Base-by-base conservation (phyloP, 2,329 filamentous ascomycete species). In the Microsporum audouinii region DNA sequence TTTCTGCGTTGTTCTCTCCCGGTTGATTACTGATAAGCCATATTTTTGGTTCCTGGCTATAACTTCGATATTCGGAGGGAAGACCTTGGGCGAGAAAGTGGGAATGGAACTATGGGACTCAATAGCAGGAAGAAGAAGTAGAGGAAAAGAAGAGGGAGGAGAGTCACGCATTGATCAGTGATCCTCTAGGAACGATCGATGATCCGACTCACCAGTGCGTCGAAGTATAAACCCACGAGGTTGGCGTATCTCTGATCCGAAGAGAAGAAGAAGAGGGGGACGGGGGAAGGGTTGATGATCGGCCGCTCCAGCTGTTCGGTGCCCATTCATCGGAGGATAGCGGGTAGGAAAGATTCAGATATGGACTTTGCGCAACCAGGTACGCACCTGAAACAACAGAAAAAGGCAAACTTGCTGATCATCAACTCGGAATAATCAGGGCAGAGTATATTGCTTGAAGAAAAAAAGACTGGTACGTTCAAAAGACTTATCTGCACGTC, bases 161-260 rank as follows among this genome's bases (percentile, higher is more conserved):
- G 51, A 55, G 33, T 7, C 51, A 55, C 36, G 51, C 51, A 33
- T 45, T 56, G 59, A 59, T 45, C 39, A 59, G 57, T 38, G 57
- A 55, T 63, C 63, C 63, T 64, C 65, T 62, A 65, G 61, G 55
- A 63, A 67, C 65, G 58, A 61, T 65, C 62, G 63, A 66, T 59
- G 61, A 66, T 65, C 66, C 63, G 64, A 69, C 66, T 69, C 68
- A 69, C 67, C 68, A 65, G 65, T 63, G 60, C 64, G 63, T 62
- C 60, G 39, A 58, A 55, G 39, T 43, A 3, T 17, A 33, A 38
- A 33, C 23, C 23, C 33, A 57, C 33, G 33, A 12, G n/a, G 7
- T 27, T 4, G 31, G 36, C 33, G n/a, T 14, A 36, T 57, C 33
- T 57, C 45, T 33, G 45, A 31, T 36, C 53, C 36, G 8, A 41